Evolutionary conservation across 768 basidiomycete genomes (phyloP), one percentile per base, ranked within the genome.

Genomic region (Russula vinacea): DNA sequence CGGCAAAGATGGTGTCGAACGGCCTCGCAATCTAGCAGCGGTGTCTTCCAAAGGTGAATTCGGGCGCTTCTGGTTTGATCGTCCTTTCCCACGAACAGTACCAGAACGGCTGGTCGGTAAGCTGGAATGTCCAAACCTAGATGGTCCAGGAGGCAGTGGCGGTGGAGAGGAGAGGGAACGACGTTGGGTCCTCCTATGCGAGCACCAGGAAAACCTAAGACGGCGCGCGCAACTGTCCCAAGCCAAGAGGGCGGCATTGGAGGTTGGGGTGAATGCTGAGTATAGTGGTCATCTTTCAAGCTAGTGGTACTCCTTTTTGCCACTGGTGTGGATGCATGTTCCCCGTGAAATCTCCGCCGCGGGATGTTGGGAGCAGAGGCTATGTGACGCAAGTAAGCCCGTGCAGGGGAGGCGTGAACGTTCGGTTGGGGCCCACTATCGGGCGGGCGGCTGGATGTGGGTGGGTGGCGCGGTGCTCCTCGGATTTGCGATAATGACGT

Each of bases 381-480:
- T 79, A 92, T 89, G 71, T 90, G 88, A 37, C 89, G 83, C 13
- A 92, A 81, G 70, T 89, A 86, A 6, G 84, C 83, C 5, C 82
- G 81, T 3, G 89, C 87, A 57, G 83, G 82, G 56, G 74, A 73
- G 14, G 73, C 69, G n/a, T 72, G 69, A 1, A 69, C 69, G 17
- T 70, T 69, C 5, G 71, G 66, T 24, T 64, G 70, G 14, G 67
- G 71, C 49, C 64, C 67, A 70, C 60, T 16, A 63, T 63, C 3
- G 67, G 69, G 29, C 63, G 33, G 40, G 69, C 66, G n/a, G 60
- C 65, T 19, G 56, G 69, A 40, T 40, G 32, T 11, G 54, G 37
- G 49, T 51, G 49, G 10, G 11, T 37, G 52, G 44, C 45, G 6
- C 24, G 35, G 22, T 6, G 44, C 19, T n/a, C 51, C 37, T 42